Conservation (phyloP, 2,329 filamentous ascomycete species). For the Aureobasidium vineae region DNA sequence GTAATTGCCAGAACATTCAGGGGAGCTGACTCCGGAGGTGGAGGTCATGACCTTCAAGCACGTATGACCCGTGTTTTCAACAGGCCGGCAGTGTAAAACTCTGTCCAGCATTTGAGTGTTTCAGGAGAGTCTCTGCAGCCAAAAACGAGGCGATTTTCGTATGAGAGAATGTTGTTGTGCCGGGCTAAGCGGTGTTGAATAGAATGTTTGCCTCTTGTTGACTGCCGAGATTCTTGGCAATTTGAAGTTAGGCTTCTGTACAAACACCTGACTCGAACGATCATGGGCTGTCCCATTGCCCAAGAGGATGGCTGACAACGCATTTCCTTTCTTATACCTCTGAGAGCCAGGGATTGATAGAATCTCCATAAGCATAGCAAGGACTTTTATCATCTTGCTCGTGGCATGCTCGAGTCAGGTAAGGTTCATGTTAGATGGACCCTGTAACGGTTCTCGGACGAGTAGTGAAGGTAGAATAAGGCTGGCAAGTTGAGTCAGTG, state of each 20-base stretch:
- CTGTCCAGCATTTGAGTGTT: not conserved
- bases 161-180: not conserved
- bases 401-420: not conserved
- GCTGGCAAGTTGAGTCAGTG: constrained; percentile 15
- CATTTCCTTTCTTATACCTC: not conserved
- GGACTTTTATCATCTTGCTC: not conserved
- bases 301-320: not conserved
- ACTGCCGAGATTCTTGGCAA: constrained; percentile 15
- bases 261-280: not conserved
- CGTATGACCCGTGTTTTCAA: not conserved
- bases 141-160: not conserved
- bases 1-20: not conserved
- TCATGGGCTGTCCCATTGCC: not conserved
- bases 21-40: not conserved
- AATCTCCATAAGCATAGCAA: not conserved
- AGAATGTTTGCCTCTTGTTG: not conserved
- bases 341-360: not conserved
- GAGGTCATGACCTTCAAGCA: not conserved
- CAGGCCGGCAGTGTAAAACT: not conserved
- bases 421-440: not conserved
- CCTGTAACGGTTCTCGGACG: constrained; percentile 16
- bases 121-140: not conserved
- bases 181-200: not conserved
- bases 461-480: not conserved
- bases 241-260: not conserved